Evolutionary conservation across 2,329 filamentous ascomycete species (phyloP).

Genomic region (Aspergillus thermomutatus): DNA sequence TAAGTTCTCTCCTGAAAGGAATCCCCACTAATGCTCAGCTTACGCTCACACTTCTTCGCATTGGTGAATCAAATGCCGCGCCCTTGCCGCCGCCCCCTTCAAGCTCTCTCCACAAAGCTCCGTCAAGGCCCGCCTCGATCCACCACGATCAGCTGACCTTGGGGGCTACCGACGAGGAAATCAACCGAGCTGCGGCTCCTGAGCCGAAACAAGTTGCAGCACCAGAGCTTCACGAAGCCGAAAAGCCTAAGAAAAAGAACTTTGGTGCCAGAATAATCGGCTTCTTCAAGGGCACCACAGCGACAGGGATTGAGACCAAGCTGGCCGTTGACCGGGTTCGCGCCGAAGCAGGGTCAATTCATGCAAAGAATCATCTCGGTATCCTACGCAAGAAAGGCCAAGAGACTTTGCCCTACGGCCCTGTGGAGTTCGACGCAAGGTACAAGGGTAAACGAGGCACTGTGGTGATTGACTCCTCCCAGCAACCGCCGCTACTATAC

Average conservation of each 20-base stretch:
- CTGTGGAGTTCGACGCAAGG: slow-evolving; percentile 68
- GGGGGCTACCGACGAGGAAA: slow-evolving; percentile 62
- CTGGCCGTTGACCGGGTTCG: slow-evolving; percentile 69
- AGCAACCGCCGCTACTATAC: slow-evolving; percentile 49
- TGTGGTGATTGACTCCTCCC: slow-evolving; percentile 57
- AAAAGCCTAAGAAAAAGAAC: slow-evolving; percentile 29
- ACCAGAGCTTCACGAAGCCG: not conserved
- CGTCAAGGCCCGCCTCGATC: slow-evolving; percentile 50
- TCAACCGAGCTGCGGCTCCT: slow-evolving; percentile 59
- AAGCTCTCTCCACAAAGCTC: slow-evolving; percentile 41
- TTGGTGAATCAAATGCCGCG: slow-evolving; percentile 76
- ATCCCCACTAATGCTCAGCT: slow-evolving; percentile 85
- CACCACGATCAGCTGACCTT: slow-evolving; percentile 56
- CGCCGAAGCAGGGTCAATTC: slow-evolving; percentile 57
- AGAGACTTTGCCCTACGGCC: slow-evolving; percentile 53
- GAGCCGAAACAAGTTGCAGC: slow-evolving; percentile 42
- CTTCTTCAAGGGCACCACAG: slow-evolving; percentile 67
- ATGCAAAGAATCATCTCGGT: slow-evolving; percentile 68
- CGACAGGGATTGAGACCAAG: slow-evolving; percentile 68
- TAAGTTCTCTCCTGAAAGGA: slow-evolving; percentile 67
- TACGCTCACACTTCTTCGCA: slow-evolving; percentile 73
- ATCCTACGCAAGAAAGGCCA: slow-evolving; percentile 54
- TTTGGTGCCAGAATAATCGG: slow-evolving; percentile 51
- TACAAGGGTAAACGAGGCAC: slow-evolving; percentile 69
- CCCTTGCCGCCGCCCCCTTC: slow-evolving; percentile 64